A percentile compares a stretch with the other conserved stretches of the same genome.
Evolutionary conservation across 208 protist species (phyloP).

Genomic region (Leishmania tropica): DNA sequence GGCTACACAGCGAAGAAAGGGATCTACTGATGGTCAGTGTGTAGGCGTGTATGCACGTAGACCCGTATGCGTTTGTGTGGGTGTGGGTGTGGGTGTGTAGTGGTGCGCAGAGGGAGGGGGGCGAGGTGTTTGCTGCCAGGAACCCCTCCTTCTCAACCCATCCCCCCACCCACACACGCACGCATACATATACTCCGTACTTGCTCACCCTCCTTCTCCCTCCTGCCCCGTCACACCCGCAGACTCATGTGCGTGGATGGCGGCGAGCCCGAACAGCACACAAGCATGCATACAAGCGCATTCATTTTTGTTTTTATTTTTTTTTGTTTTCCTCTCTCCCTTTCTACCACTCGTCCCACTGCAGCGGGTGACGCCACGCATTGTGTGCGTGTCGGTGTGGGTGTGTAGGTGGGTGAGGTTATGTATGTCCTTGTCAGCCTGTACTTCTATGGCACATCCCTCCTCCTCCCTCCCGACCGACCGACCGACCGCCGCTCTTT

Average conservation of each 20-base stretch:
- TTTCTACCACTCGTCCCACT: not conserved
- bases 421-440: not conserved
- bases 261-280: not conserved
- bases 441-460: not conserved
- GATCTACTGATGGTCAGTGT: not conserved
- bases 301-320: not conserved
- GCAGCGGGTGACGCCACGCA: not conserved
- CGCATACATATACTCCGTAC: not conserved
- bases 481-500: not conserved
- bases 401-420: not conserved
- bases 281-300: not conserved
- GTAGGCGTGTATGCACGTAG: not conserved
- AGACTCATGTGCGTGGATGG: not conserved
- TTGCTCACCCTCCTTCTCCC: not conserved
- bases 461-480: not conserved
- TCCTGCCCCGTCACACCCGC: not conserved
- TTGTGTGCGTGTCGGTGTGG: not conserved
- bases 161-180: not conserved
- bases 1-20: not conserved
- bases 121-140: not conserved
- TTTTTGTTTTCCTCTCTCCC: no score
- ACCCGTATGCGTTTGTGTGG: not conserved
- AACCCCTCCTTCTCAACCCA: not conserved
- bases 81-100: not conserved
- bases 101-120: not conserved